Percentiles rank a stretch among this genome's conserved stretches.
phyloP scores from a whole-genome alignment of 768 basidiomycete genomes.

The Macrolepiota albuminosa region DNA sequence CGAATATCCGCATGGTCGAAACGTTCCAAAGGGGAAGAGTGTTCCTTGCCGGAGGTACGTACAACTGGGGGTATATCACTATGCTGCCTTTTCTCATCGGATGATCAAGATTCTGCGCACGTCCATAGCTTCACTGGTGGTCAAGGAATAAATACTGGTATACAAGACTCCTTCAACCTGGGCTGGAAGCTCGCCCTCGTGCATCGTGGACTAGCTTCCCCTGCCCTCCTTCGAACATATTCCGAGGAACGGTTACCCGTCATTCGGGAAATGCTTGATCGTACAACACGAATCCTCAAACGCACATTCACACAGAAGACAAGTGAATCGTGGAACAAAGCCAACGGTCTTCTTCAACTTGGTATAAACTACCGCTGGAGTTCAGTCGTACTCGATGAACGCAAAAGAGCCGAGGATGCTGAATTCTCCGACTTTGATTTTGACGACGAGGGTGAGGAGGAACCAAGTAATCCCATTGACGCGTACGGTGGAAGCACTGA shows the following conservation, averaged over 20 bases:
- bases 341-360: slow-evolving; percentile 31
- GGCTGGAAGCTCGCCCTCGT: slow-evolving; percentile 43
- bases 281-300: slow-evolving; percentile 27
- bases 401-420: slow-evolving; percentile 14
- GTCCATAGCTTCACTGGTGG: slow-evolving; percentile 41
- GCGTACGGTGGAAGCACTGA: slow-evolving; percentile 21
- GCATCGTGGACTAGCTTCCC: slow-evolving; percentile 28
- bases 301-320: slow-evolving; percentile 17
- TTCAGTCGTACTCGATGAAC: slow-evolving; percentile 39
- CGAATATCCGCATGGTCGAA: slow-evolving; percentile 45
- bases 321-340: slow-evolving; percentile 16
- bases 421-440: slow-evolving; percentile 12
- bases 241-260: slow-evolving; percentile 40
- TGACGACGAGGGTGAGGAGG: slow-evolving; percentile 7
- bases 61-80: background rate
- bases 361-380: slow-evolving; percentile 54
- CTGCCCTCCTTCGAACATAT: slow-evolving; percentile 35
- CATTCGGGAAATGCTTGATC: slow-evolving; percentile 39
- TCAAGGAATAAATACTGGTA: slow-evolving; percentile 23
- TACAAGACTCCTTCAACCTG: slow-evolving; percentile 32
- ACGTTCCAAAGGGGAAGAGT: slow-evolving; percentile 37
- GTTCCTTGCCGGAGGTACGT: slow-evolving; percentile 43
- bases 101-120: slow-evolving; percentile 42
- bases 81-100: background rate
- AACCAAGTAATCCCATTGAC: slow-evolving; percentile 13